Conservation (phyloP, 2,329 filamentous ascomycete genomes). For the Ophiostoma himal-ulmi region DNA sequence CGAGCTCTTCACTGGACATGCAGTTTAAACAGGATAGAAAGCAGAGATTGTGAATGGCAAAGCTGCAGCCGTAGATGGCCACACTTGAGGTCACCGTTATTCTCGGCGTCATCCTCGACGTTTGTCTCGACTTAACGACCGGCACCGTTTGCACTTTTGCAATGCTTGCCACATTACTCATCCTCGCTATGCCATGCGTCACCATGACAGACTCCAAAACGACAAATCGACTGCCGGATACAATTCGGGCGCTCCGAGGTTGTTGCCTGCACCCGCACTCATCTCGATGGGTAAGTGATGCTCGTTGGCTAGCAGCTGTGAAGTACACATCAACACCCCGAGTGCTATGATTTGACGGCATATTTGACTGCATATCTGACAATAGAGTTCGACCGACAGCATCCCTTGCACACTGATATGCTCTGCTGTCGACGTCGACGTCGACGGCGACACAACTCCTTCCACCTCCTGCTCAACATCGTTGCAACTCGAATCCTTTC, state of each 20-base stretch:
- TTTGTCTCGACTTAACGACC: background rate
- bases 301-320: background rate
- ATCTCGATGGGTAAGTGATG: background rate
- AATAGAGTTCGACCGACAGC: background rate
- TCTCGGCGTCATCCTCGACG: background rate
- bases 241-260: no score
- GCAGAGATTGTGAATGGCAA: background rate
- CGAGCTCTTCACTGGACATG: background rate
- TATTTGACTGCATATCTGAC: no score
- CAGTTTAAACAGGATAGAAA: background rate
- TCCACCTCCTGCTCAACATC: background rate
- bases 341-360: no score
- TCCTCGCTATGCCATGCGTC: background rate
- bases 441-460: background rate
- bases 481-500: background rate
- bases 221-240: background rate
- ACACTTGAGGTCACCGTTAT: background rate
- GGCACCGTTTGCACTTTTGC: background rate
- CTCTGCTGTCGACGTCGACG: background rate
- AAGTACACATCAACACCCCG: background rate
- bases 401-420: background rate
- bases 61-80: background rate
- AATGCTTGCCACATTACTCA: background rate
- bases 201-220: background rate
- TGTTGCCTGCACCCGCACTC: no score